Evolutionary conservation across 1,139 yeast species (phyloP).

Genomic region (Kodamaea alishanica): DNA sequence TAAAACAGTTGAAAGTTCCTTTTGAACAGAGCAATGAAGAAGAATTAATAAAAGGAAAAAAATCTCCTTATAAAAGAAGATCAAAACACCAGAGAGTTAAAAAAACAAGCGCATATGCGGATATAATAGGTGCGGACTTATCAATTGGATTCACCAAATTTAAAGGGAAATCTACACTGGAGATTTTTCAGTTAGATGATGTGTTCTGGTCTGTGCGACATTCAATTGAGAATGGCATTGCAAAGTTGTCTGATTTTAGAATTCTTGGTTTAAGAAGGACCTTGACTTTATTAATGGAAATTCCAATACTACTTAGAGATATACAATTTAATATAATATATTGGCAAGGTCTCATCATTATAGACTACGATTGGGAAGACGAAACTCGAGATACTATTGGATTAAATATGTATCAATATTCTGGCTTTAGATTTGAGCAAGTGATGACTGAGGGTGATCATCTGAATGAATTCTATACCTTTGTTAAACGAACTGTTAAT

Average conservation of each 20-base stretch:
- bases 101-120: conserved; percentile 6
- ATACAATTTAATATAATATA: conserved; percentile 19
- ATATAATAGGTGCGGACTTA: conserved; percentile 20
- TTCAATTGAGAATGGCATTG: conserved; percentile 8
- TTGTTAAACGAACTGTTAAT: conserved; percentile 14
- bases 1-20: conserved; percentile 10
- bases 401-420: conserved; percentile 16
- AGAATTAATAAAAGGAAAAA: conserved; percentile 3
- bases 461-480: conserved; percentile 16
- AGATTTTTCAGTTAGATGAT: conserved; percentile 20
- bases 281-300: conserved; percentile 17
- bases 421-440: conserved; percentile 24
- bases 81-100: conserved; percentile 7
- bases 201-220: conserved; percentile 15
- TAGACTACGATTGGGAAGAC: conserved; percentile 21
- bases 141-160: conserved; percentile 18
- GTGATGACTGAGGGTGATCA: conserved; percentile 15
- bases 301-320: conserved; percentile 18
- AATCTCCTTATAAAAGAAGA: conserved; percentile 6
- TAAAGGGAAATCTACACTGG: conserved; percentile 9
- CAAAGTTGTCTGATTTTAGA: conserved; percentile 10
- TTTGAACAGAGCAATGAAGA: conserved; percentile 4
- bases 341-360: conserved; percentile 19
- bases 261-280: conserved; percentile 21
- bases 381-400: conserved; percentile 3